Base-by-base conservation (phyloP, 176 grass and related monocot species). In the Carex pumila region DNA sequence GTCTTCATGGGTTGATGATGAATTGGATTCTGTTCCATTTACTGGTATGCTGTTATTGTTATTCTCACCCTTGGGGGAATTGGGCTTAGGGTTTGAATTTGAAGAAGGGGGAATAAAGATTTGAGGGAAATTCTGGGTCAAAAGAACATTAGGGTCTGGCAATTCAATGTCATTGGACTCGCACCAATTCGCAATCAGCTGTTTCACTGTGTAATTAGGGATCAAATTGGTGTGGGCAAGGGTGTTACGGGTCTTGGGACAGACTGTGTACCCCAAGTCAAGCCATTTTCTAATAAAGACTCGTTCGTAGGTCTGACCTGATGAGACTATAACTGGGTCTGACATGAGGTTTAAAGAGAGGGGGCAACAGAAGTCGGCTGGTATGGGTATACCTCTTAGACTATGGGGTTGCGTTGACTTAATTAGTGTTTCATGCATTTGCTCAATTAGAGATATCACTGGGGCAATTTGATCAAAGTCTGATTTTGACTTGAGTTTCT, bases 201-300 rank as follows among this genome's bases (percentile, higher is more conserved):
- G 93, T 87, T 99, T 99, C 61, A 99, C 97, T 19, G 97, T 99
- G 83, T 99, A 99, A 73, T 99, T 99, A 39, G 97, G 97, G 89
- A 99, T 99, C 89, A 99, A 91, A 66, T 95, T 99, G 57, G 97
- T 91, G 80, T 99, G 97, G 6, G 83, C 90, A 84, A 99, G 97
- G 81, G 86, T 92, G 87, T 99, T 91, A 45, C 79, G 91, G 45
- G 96, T 99, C 84, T 95, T 99, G 0, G 93, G 96, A 67, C 96
- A 99, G 63, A 99, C 89, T 78, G 83, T 99, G 85, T 95, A 99
- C 91, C 96, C 96, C 79, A 93, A 90, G 79, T 99, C 88, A 36
- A 99, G 89, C 96, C 96, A 99, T 49, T 93, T 88, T 83, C 88
- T 90, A 69, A 95, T 99, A 90, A 93, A 99, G 70, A 91, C 93